These are phyloP conservation scores for Mycena haematopus DNA, from an alignment of 768 basidiomycete species.

Conservation along the genomic window DNA sequence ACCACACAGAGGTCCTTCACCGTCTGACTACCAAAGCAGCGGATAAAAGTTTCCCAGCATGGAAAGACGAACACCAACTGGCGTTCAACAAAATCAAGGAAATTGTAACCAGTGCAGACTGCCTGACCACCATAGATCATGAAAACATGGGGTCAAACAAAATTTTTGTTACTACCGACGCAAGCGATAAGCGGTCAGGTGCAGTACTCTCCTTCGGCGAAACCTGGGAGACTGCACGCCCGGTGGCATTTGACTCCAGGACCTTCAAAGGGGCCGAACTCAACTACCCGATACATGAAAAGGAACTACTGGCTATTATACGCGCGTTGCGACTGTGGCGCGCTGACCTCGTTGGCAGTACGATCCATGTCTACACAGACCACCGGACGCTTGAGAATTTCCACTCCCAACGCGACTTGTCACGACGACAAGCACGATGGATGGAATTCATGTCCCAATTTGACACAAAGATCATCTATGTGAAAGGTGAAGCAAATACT, in stretches of 20 bases:
- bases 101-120: background rate
- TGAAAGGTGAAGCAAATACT: background rate
- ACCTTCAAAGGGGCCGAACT: background rate
- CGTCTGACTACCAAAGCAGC: background rate
- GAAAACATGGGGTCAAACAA: background rate
- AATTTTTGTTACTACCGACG: background rate
- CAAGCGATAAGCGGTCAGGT: background rate
- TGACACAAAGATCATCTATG: background rate
- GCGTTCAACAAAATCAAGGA: background rate
- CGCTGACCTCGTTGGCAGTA: background rate
- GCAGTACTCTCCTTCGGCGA: background rate
- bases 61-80: background rate
- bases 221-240: background rate
- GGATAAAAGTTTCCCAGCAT: background rate
- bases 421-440: background rate
- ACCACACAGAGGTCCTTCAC: background rate
- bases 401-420: background rate
- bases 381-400: background rate
- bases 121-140: background rate
- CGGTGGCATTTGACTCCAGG: background rate
- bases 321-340: background rate
- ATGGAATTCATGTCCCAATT: slow-evolving; percentile 4
- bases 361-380: background rate
- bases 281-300: background rate
- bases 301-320: background rate